Percentiles rank a stretch among this genome's conserved stretches.
Evolutionary conservation across 495 filamentous ascomycete species (phyloP).

Genomic region (Neurospora terricola): DNA sequence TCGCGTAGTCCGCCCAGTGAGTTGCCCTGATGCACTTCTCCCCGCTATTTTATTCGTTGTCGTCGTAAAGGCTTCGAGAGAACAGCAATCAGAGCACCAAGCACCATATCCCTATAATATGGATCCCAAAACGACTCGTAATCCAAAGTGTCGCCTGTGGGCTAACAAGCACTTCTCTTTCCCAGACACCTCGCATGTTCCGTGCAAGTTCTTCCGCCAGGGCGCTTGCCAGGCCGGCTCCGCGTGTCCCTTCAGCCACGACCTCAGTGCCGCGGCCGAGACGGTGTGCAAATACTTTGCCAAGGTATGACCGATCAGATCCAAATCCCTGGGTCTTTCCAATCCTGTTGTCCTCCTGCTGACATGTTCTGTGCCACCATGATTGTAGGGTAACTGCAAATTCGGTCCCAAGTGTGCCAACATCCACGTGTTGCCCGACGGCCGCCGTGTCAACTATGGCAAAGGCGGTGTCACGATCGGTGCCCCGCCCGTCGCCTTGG

Average conservation of each 20-base stretch:
- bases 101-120: neutral
- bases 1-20: slow-evolving; percentile 77
- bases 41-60: neutral
- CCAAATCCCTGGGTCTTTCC: neutral
- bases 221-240: slow-evolving; percentile 93
- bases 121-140: neutral
- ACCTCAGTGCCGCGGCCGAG: slow-evolving; percentile 65
- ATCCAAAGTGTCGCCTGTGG: neutral
- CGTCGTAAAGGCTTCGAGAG: neutral
- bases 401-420: slow-evolving; percentile 96
- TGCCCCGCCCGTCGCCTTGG: slow-evolving; percentile 46
- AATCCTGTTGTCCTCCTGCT: slow-evolving; percentile 14
- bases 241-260: slow-evolving; percentile 93
- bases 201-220: slow-evolving; percentile 97
- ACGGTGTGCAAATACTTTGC: slow-evolving; percentile 96
- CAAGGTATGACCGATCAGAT: slow-evolving; percentile 50
- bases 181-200: slow-evolving; percentile 90
- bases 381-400: slow-evolving; percentile 85
- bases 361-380: slow-evolving; percentile 20
- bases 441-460: slow-evolving; percentile 72
- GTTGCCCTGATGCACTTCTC: slow-evolving; percentile 14
- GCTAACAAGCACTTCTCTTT: neutral
- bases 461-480: slow-evolving; percentile 44
- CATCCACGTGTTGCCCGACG: slow-evolving; percentile 89
- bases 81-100: neutral